Base-by-base conservation (phyloP, 2,329 filamentous ascomycete species). In the Calonectria honghensis region DNA sequence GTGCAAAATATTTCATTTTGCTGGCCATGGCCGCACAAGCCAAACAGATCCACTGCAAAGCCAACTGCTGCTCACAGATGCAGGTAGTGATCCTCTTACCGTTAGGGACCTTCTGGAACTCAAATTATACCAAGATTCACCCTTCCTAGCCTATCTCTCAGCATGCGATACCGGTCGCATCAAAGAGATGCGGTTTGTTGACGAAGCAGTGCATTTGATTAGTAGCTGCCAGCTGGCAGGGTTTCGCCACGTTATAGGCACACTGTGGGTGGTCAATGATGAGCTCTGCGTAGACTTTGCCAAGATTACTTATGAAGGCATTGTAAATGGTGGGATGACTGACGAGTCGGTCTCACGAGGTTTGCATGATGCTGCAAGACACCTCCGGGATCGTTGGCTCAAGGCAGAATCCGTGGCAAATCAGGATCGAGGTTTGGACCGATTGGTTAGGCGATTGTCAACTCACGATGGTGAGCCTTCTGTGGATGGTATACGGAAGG, bases 1-100 rank as follows among this genome's bases (percentile, higher is more conserved):
- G 10, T 68, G 48, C 20, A 39, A 54, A 1, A 57, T 68, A 16
- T 68, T 68, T 29, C 50, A 57, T 32, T 68, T 39, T 57, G 65
- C 65, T 4, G 50, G 41, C 9, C 41, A 45, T n/a, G 41, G 18
- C 41, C 9, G 9, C 41, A 45, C 41, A n/a, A 20, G 41, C 16
- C 16, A 45, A n/a, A 11, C 18, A 20, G 18, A 45, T 45, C 18
- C 18, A 45, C 18, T 20, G 41, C 18, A 45, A 45, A 20, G 41
- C 41, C 16, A 45, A 9, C 41, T 20, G 16, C 41, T 45, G 7
- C 18, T 45, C 9, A 20, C 20, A 18, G 41, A n/a, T n/a, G 41
- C 6, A 9, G 11, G 11, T 4, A 45, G 18, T 7, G 6, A 11
- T 45, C 41, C 41, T 3, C 6, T 20, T 45, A 45, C 41, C 18